Evolutionary conservation across 768 basidiomycete genomes (phyloP), one percentile per base, ranked within the genome.

Genomic region (Mycena rebaudengoi): DNA sequence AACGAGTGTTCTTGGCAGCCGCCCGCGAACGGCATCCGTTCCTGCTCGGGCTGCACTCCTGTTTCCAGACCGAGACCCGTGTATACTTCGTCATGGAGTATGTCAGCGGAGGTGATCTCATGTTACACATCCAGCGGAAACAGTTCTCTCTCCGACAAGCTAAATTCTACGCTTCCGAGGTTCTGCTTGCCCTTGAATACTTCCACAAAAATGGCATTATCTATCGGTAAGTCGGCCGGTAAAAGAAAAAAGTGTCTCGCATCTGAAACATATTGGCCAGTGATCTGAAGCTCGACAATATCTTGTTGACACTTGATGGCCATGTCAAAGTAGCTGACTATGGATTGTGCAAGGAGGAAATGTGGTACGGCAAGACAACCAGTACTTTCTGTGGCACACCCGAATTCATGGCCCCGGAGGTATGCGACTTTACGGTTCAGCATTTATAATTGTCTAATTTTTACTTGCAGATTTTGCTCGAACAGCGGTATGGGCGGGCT

Each of bases 41-140:
- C 88, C 80, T 99, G 40, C 90, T 99, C 66, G 94, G 92, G 13
- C 83, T 99, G 39, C 98, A 99, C 74, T 99, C 97, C 16, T 99
- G 98, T 83, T 99, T 99, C 89, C 98, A 99, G 80, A 99, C 98
- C 5, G 98, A 99, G 78, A 99, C 98, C 5, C 91, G 98, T 21
- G 91, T 99, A 52, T 99, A 99, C 83, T 99, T 99, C 74, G 98
- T 99, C 70, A 99, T 99, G 98, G 98, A 99, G 80, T 99, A 99
- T 78, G 92, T 99, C 65, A 96, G 95, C 72, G 98, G 98, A 62
- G 98, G 98, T 69, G 98, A 99, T 82, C 86, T 99, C 62, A 99
- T 99, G 98, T 83, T 99, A 68, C 98, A 99, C 78, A 99, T 99
- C 71, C 98, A 99, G 75, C 90, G 97, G 74, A 96, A 97, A 79